Base-by-base conservation (phyloP, 306 rosid genomes). In the Cucurbita pepo region DNA sequence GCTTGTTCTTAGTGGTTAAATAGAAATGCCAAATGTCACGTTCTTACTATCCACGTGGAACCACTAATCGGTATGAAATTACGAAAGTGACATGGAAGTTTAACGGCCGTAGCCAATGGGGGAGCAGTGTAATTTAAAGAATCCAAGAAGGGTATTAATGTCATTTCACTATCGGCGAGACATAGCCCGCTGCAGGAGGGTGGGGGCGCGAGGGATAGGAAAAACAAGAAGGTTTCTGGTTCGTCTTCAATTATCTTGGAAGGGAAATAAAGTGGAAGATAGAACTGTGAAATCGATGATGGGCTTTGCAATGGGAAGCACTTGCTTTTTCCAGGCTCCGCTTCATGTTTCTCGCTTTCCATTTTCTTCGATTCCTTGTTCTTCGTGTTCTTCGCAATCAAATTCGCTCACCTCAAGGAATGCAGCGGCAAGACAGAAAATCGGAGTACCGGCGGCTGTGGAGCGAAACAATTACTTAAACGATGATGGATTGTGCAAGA, bases 291-390 rank as follows among this genome's bases (percentile, higher is more conserved):
- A 37, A 22, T 50, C 47, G 61, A 25, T 47, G 56, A 87, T 80
- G 96, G 86, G 82, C 6, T 82, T 88, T 55, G 73, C 77, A 15
- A 66, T 72, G 36, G 84, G 82, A 55, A 78, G 78, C 82, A 77
- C 82, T 56, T 86, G 81, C 85, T 77, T 67, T 36, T 71, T 80
- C 6, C 91, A 85, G 44, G 65, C 86, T 74, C 86, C 88, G 0
- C 72, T 76, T 48, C 36, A 50, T 19, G n/a, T 60, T 50, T 80
- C 71, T 41, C 80, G 80, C 15, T 75, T 59, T 60, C 81, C 7
- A 56, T 79, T 65, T 48, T 79, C 77, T 75, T 70, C 69, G 43
- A 55, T 56, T 40, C 10, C 71, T 40, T 76, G 44, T 59, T 60
- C 16, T 10, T 69, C 8, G 0, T 73, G 56, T 60, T 59, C 44